These are phyloP conservation scores for Ceratocystis smalleyi DNA, from an alignment of 2,329 filamentous ascomycete species.

Conservation along the genomic window DNA sequence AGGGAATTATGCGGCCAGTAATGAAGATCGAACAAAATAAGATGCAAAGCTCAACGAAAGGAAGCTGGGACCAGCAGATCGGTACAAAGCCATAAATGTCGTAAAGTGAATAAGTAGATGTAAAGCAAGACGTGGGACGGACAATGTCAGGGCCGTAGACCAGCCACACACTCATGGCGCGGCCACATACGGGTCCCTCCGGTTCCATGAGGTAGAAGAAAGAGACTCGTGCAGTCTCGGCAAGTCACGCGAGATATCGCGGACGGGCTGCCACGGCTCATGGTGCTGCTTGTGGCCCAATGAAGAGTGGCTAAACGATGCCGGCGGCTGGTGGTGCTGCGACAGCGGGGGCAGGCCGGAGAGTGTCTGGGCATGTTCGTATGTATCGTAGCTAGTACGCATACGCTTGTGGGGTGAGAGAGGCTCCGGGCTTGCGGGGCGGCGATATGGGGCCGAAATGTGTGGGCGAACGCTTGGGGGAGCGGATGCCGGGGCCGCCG, in stretches of 20 bases:
- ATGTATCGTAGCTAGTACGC: slow-evolving; percentile 33
- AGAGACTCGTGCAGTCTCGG: slow-evolving; percentile 5
- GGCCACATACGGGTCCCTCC: slow-evolving; percentile 3
- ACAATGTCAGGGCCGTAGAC: neutral
- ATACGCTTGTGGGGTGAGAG: slow-evolving; percentile 33
- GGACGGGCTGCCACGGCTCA: slow-evolving; percentile 20
- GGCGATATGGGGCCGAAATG: neutral
- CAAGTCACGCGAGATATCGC: neutral
- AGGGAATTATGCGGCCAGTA: neutral
- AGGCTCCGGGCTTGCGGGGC: slow-evolving; percentile 20
- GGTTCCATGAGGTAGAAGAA: neutral
- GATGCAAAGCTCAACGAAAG: neutral
- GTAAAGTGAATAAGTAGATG: neutral
- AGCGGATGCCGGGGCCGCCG: neutral
- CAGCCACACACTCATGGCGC: neutral
- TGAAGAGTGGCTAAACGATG: neutral
- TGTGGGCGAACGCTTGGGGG: neutral
- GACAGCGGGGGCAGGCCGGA: neutral
- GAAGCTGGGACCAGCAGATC: slow-evolving; percentile 1
- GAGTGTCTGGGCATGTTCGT: slow-evolving; percentile 7
- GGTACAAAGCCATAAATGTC: slow-evolving; percentile 2
- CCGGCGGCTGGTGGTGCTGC: too few species aligned
- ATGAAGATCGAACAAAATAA: neutral
- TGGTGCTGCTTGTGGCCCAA: slow-evolving; percentile 20
- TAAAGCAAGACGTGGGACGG: neutral